Evolutionary conservation across 2,329 filamentous ascomycete species (phyloP).

Genomic region (Pseudogymnoascus sp.): DNA sequence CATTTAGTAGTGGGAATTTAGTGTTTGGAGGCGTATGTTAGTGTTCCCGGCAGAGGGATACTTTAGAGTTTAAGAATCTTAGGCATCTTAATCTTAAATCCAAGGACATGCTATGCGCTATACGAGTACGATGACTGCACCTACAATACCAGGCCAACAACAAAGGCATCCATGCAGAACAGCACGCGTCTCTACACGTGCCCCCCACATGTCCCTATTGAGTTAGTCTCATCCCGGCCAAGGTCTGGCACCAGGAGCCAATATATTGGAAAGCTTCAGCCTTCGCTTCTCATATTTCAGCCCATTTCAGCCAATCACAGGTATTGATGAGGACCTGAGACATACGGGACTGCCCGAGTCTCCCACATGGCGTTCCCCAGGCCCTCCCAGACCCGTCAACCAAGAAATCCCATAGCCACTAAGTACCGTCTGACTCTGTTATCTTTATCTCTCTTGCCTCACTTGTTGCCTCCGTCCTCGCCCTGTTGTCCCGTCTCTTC

Average conservation of each 20-base stretch:
- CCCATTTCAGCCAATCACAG: neutral
- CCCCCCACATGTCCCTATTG: neutral
- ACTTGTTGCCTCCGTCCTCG: neutral
- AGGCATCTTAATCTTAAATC: too few species aligned
- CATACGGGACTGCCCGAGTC: neutral
- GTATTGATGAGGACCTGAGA: neutral
- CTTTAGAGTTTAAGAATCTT: neutral
- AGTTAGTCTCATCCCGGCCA: neutral
- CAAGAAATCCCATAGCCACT: neutral
- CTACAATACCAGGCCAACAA: neutral
- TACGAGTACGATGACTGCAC: neutral
- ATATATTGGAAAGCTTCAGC: conserved; percentile 3
- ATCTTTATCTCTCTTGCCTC: neutral
- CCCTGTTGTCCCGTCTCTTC: neutral
- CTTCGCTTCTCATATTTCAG: neutral
- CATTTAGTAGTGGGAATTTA: neutral
- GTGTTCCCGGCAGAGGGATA: neutral
- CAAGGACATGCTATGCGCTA: too few species aligned
- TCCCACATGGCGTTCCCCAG: neutral
- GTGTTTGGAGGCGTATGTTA: neutral
- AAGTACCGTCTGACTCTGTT: neutral
- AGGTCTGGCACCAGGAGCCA: neutral
- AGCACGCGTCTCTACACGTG: neutral
- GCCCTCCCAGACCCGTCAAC: neutral
- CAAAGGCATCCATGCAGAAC: neutral